Conservation (phyloP, 345 rosid genomes). For the thale cress (Arabidopsis thaliana) region DNA sequence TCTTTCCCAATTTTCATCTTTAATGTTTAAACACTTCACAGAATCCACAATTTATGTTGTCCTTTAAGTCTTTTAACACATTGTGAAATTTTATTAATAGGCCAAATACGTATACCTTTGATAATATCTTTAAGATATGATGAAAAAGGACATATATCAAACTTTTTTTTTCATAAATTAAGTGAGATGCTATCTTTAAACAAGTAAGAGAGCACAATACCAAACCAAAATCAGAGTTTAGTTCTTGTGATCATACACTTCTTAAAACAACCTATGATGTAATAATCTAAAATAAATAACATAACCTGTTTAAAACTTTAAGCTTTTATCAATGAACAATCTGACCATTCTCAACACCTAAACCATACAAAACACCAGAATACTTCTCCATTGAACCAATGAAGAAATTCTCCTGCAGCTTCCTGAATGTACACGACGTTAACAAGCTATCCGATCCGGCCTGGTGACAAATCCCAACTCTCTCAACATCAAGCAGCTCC, state of each 20-base stretch:
- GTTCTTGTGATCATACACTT: neutral
- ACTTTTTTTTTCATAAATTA: neutral
- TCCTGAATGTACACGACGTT: constrained; percentile 76
- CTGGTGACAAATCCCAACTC: constrained; percentile 77
- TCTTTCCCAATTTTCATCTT: too few species aligned
- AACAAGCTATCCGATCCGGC: constrained; percentile 89
- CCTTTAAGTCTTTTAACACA: too few species aligned
- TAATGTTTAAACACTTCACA: too few species aligned
- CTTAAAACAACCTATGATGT: neutral
- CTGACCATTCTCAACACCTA: constrained; percentile 71
- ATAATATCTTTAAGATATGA: too few species aligned
- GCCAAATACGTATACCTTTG: too few species aligned
- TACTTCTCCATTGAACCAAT: constrained; percentile 64
- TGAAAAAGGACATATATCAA: too few species aligned
- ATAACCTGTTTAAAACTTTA: too few species aligned
- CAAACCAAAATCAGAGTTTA: neutral
- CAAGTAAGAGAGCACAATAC: neutral
- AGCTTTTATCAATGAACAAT: constrained; percentile 45
- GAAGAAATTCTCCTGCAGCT: constrained; percentile 70
- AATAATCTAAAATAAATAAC: neutral
- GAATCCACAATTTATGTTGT: too few species aligned
- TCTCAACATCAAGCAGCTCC: constrained; percentile 64
- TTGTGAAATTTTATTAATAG: too few species aligned
- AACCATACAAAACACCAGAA: constrained; percentile 78
- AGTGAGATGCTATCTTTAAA: neutral